Evolutionary conservation across 129 eudicot genomes (phyloP), one percentile per base, ranked within the genome.

Genomic region (Chrysanthemum lavandulifolium): DNA sequence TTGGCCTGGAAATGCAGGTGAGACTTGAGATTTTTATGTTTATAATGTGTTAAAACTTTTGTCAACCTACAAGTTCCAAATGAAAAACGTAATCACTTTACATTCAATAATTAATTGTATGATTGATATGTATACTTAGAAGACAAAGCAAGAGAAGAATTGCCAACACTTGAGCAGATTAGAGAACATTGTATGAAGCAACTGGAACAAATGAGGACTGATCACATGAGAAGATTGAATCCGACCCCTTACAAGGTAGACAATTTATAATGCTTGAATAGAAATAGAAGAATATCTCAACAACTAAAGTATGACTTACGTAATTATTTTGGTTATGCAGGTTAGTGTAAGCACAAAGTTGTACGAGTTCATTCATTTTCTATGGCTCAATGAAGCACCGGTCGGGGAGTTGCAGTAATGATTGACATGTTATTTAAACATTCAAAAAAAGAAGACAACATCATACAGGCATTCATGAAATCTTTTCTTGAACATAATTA

Each of bases 351-450:
- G 99, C 55, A 80, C 97, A 55, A 88, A 95, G 79, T 49, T 95
- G 81, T 95, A 95, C 5, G 97, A 95, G 65, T 95, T 95, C 82
- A 95, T 95, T 74, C 99, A 95, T 78, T 95, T 91, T 83, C 84
- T 95, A 73, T 95, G 99, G 99, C 97, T 95, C 76, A 95, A 91
- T 48, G 99, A 95, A 74, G 99, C 99, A 31, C 99, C 99, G 3
- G 96, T 95, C 12, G 96, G 99, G 57, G 98, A 93, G 82, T 73
- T 93, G 87, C 92, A 84, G 77, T 93, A 74, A 68, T 59, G 51
- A 63, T 65, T 57, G 55, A 63, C 73, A 69, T 65, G 61, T 40
- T 47, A 65, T 21, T 13, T 68, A 77, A 73, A 55, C 25, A 55
- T 14, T 54, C 50, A 43, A 11, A 16, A 40, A 40, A 40, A 40